A percentile compares a stretch with the other conserved stretches of the same genome.
These are phyloP conservation scores for Russula foetens DNA, from an alignment of 768 basidiomycete genomes.

Conservation along the genomic window DNA sequence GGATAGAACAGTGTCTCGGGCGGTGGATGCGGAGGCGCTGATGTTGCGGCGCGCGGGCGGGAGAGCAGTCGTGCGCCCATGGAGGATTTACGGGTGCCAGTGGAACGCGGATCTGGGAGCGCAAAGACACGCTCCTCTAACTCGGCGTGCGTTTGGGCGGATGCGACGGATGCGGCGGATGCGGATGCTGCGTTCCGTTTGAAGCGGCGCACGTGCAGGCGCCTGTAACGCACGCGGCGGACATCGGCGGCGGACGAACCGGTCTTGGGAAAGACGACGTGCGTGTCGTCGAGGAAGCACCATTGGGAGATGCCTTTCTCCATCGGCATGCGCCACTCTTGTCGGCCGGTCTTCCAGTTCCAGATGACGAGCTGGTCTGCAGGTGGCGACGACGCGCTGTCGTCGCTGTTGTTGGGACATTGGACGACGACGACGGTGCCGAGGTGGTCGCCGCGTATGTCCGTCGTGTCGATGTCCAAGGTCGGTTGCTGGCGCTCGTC, in stretches of 20 bases:
- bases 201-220: neutral
- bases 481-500: neutral
- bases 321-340: neutral
- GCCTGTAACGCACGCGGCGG: neutral
- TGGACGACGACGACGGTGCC: neutral
- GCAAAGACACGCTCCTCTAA: neutral
- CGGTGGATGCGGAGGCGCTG: too few species aligned
- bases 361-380: neutral
- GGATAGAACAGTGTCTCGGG: neutral
- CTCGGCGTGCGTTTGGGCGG: too few species aligned
- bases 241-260: neutral
- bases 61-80: neutral
- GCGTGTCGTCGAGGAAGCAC: constrained; percentile 1
- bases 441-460: neutral
- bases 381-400: too few species aligned
- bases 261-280: constrained; percentile 3
- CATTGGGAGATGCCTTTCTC: neutral
- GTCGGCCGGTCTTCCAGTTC: constrained; percentile 1
- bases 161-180: neutral
- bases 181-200: neutral
- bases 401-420: too few species aligned
- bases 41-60: too few species aligned
- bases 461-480: constrained; percentile 1
- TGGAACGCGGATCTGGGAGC: neutral
- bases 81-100: neutral